Percentiles rank a stretch among this genome's conserved stretches.
These are phyloP conservation scores for Cardiospermum halicacabum DNA, from an alignment of 345 rosid species.

Conservation along the genomic window DNA sequence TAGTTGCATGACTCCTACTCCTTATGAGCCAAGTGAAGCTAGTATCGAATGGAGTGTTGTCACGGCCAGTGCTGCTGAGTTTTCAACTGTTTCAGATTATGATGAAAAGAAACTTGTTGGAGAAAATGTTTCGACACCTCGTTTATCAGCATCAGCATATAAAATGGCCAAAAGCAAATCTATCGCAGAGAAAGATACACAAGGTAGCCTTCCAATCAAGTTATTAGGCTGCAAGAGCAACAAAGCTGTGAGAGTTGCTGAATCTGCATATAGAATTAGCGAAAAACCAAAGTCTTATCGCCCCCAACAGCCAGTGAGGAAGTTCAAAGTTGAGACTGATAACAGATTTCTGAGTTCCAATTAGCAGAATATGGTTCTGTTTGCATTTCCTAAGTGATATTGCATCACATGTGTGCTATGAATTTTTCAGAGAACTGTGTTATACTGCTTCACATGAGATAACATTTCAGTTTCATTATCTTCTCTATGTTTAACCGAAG, in stretches of 20 bases:
- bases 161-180: slow-evolving; percentile 8
- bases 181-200: slow-evolving; percentile 11
- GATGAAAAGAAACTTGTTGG: slow-evolving; percentile 24
- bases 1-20: slow-evolving; percentile 27
- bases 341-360: slow-evolving; percentile 27
- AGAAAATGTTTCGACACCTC: background rate
- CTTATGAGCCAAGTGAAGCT: slow-evolving; percentile 46
- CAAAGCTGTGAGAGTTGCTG: slow-evolving; percentile 47
- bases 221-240: slow-evolving; percentile 43
- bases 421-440: slow-evolving; percentile 3
- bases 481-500: slow-evolving; percentile 1
- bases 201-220: slow-evolving; percentile 21
- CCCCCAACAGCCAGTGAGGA: slow-evolving; percentile 22
- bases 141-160: slow-evolving; percentile 3
- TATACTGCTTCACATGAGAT: background rate
- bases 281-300: slow-evolving; percentile 25
- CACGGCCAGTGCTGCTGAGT: slow-evolving; percentile 53
- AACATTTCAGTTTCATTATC: background rate
- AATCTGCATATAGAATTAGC: slow-evolving; percentile 27
- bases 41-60: slow-evolving; percentile 66
- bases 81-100: slow-evolving; percentile 31
- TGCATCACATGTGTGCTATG: slow-evolving; percentile 4
- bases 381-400: background rate
- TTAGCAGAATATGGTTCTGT: slow-evolving; percentile 8
- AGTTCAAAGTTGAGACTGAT: slow-evolving; percentile 18